Percentiles rank a stretch among this genome's conserved stretches.
These are phyloP conservation scores for Periconia sp. DNA, from an alignment of 2,329 filamentous ascomycete species.

Conservation along the genomic window DNA sequence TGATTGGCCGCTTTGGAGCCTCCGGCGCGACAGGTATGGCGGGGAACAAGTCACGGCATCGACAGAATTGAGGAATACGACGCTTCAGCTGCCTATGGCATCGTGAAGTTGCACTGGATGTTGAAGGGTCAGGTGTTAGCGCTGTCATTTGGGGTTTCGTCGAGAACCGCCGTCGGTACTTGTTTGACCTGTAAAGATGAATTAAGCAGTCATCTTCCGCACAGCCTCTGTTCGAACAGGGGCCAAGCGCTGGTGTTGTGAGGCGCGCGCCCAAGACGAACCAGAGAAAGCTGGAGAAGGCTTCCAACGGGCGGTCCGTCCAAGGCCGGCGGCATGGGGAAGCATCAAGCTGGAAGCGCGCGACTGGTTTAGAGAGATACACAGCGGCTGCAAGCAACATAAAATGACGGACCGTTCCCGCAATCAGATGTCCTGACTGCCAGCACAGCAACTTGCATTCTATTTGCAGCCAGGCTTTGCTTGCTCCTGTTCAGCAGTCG, in stretches of 20 bases:
- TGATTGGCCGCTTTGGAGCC: conserved; percentile 29
- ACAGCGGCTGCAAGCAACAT: conserved; percentile 45
- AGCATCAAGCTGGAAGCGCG: conserved; percentile 43
- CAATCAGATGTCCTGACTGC: conserved; percentile 29
- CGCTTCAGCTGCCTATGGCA: conserved; percentile 29
- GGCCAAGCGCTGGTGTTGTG: conserved; percentile 37
- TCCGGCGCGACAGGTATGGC: conserved; percentile 25
- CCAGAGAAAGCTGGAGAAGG: conserved; percentile 34
- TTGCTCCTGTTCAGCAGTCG: conserved; percentile 13
- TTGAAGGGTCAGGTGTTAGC: conserved; percentile 32
- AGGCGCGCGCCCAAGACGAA: conserved; percentile 43
- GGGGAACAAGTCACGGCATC: conserved; percentile 26
- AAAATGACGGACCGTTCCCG: conserved; percentile 36
- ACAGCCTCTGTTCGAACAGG: conserved; percentile 32
- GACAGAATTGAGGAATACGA: conserved; percentile 24
- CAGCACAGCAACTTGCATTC: conserved; percentile 25
- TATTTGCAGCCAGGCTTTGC: conserved; percentile 28
- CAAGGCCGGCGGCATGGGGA: conserved; percentile 28
- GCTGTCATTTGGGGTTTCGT: conserved; percentile 41
- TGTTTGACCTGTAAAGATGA: conserved; percentile 35
- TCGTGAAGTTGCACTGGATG: conserved; percentile 26
- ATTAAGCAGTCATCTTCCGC: conserved; percentile 29
- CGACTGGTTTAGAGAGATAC: conserved; percentile 36
- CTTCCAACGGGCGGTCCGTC: conserved; percentile 32
- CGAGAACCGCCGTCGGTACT: conserved; percentile 17